phyloP scores from a whole-genome alignment of 345 rosid species.

The Acer negundo region DNA sequence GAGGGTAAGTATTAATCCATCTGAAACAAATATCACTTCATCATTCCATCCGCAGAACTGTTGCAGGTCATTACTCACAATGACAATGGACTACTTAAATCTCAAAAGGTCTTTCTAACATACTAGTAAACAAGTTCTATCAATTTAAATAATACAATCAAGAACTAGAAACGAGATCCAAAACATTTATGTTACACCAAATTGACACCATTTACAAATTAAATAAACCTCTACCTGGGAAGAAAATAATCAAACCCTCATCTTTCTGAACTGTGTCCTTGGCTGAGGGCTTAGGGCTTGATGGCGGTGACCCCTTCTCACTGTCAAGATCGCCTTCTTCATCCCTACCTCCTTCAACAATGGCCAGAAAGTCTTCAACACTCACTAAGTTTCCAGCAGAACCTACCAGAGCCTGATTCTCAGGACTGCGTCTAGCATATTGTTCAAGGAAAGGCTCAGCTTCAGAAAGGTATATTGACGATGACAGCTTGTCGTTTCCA shows the following conservation, averaged over 20 bases:
- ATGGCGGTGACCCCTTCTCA: slow-evolving; percentile 48
- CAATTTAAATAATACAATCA: background rate
- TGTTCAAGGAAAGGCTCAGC: slow-evolving; percentile 94
- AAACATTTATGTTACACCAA: background rate
- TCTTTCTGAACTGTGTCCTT: slow-evolving; percentile 61
- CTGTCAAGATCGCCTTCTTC: slow-evolving; percentile 88
- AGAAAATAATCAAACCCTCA: slow-evolving; percentile 85
- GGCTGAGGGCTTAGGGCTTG: slow-evolving; percentile 45
- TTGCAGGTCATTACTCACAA: background rate
- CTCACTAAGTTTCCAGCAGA: slow-evolving; percentile 83
- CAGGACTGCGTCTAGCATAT: slow-evolving; percentile 69
- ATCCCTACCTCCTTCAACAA: slow-evolving; percentile 69
- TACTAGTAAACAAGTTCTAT: background rate
- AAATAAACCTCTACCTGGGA: slow-evolving; percentile 66
- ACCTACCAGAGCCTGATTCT: slow-evolving; percentile 81
- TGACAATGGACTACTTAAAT: background rate
- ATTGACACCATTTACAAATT: background rate
- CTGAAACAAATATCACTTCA: background rate
- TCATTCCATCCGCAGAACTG: background rate
- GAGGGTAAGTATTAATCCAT: background rate
- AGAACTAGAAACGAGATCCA: background rate
- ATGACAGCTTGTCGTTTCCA: slow-evolving; percentile 71
- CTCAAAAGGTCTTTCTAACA: background rate
- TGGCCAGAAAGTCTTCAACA: slow-evolving; percentile 81
- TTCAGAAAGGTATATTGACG: slow-evolving; percentile 77